These are phyloP conservation scores for Solanum appendiculatum DNA, from an alignment of 257 asterid genomes.

Conservation along the genomic window DNA sequence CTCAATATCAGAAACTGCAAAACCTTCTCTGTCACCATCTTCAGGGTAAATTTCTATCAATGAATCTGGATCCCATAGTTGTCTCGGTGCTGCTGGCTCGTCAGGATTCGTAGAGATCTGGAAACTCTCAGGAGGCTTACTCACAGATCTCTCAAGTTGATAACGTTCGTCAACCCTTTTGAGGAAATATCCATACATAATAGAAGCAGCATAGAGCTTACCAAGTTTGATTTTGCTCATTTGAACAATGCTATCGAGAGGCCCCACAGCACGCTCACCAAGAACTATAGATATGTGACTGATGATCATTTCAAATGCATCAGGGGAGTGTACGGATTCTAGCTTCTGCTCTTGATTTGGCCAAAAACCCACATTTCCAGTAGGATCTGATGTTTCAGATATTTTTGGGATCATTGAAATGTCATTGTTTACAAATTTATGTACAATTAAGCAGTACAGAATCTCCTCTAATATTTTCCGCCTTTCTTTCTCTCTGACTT, in stretches of 20 bases:
- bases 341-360: conserved; percentile 80
- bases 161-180: conserved; percentile 89
- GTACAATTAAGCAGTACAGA: conserved; percentile 68
- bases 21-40: conserved; percentile 41
- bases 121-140: conserved; percentile 75
- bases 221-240: conserved; percentile 86
- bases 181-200: conserved; percentile 91
- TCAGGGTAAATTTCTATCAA: conserved; percentile 64
- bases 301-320: conserved; percentile 85
- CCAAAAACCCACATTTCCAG: conserved; percentile 78
- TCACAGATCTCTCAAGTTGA: conserved; percentile 86
- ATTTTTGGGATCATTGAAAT: conserved; percentile 75
- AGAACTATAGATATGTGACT: conserved; percentile 78
- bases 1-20: conserved; percentile 27
- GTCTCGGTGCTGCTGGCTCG: conserved; percentile 42
- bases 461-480: conserved; percentile 67
- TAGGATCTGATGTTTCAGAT: conserved; percentile 53
- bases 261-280: conserved; percentile 65
- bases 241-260: conserved; percentile 54
- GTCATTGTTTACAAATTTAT: conserved; percentile 53
- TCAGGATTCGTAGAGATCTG: conserved; percentile 26
- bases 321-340: conserved; percentile 79
- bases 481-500: conserved; percentile 80
- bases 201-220: conserved; percentile 90
- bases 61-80: conserved; percentile 78